phyloP scores from a whole-genome alignment of 257 asterid species.

The Przewalskia tangutica region DNA sequence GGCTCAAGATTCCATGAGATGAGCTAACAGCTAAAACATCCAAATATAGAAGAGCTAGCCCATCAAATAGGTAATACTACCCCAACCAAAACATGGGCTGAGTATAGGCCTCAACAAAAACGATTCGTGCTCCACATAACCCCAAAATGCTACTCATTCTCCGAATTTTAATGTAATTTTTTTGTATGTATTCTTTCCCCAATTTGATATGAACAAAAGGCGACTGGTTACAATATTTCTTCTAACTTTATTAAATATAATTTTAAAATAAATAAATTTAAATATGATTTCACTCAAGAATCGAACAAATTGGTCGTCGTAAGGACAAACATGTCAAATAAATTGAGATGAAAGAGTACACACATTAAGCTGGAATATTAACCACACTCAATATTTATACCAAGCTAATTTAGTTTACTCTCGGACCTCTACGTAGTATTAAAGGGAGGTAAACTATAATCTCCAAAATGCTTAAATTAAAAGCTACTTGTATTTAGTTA shows the following conservation, averaged over 20 bases:
- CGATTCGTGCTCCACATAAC: not conserved
- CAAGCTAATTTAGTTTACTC: too few relatives aligned
- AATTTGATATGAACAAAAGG: not conserved
- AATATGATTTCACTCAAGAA: not conserved
- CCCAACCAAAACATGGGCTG: not conserved
- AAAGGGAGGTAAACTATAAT: not conserved
- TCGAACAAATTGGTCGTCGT: not conserved
- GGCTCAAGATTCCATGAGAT: not conserved
- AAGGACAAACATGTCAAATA: not conserved
- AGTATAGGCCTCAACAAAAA: not conserved
- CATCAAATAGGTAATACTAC: not conserved
- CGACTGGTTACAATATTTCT: not conserved
- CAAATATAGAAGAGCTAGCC: not conserved
- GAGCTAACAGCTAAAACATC: not conserved
- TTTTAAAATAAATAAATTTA: too few relatives aligned
- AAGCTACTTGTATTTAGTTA: not conserved
- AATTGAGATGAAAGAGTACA: not conserved
- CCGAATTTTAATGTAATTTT: not conserved
- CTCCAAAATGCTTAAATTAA: not conserved
- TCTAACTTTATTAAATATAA: not conserved
- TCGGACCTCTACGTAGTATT: not conserved
- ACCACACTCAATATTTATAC: not conserved
- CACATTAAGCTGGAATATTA: not conserved
- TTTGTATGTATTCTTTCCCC: not conserved
- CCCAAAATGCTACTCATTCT: not conserved